phyloP scores from a whole-genome alignment of 2,329 filamentous ascomycete species.

The Trichoderma aggressivum region DNA sequence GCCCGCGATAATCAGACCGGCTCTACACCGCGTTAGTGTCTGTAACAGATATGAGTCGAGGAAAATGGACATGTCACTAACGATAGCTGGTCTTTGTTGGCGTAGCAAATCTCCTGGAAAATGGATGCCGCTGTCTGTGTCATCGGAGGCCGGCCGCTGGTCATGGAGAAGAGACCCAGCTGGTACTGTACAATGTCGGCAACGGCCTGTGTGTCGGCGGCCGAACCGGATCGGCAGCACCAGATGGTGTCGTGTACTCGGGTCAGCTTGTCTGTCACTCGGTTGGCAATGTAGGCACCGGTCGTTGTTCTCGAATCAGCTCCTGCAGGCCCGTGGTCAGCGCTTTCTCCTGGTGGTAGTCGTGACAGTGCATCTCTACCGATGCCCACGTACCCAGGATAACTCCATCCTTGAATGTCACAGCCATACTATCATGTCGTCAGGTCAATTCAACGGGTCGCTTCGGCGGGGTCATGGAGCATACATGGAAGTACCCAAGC shows the following conservation, averaged over 20 bases:
- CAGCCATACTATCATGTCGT: constrained; percentile 72
- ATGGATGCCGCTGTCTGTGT: constrained; percentile 93
- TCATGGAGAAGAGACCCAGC: constrained; percentile 85
- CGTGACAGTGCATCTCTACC: background rate
- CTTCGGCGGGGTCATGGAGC: constrained; percentile 33
- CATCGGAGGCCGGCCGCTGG: constrained; percentile 84
- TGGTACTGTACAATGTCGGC: constrained; percentile 98
- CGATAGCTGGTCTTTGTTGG: constrained; percentile 93
- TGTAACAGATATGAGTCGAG: background rate
- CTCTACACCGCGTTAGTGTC: constrained; percentile 51
- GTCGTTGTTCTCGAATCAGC: constrained; percentile 97
- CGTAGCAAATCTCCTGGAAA: constrained; percentile 97
- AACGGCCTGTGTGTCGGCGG: constrained; percentile 95
- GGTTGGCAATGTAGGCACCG: constrained; percentile 96
- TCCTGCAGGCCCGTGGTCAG: constrained; percentile 45
- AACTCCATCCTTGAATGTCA: constrained; percentile 97
- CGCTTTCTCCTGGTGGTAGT: background rate
- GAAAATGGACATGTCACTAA: constrained; percentile 42
- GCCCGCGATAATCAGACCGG: constrained; percentile 96
- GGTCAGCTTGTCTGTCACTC: constrained; percentile 98
- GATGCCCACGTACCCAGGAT: constrained; percentile 64
- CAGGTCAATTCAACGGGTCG: constrained; percentile 22
- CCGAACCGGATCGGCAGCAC: constrained; percentile 97
- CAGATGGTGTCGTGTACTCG: constrained; percentile 98
- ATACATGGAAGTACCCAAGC: constrained; percentile 96